These are phyloP conservation scores for Fraxinus anomala DNA, from an alignment of 257 asterid species.

Conservation along the genomic window DNA sequence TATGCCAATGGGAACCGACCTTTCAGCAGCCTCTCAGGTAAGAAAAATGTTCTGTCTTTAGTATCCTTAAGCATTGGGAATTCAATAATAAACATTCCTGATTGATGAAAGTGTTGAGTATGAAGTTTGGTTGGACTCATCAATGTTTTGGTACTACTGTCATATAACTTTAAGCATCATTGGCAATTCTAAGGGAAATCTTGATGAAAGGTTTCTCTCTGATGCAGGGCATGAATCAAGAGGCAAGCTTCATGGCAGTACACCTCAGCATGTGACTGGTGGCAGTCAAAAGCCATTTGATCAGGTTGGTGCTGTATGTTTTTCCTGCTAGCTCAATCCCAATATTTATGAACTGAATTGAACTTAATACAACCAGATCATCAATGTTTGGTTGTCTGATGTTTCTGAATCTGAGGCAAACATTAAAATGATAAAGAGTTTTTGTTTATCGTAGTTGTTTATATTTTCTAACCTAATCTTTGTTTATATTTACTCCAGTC, in stretches of 20 bases:
- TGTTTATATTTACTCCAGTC: constrained; percentile 40
- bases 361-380: background rate
- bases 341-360: constrained; percentile 5
- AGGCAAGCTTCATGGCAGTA: constrained; percentile 47
- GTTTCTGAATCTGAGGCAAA: constrained; percentile 12
- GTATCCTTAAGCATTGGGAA: constrained; percentile 1
- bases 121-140: constrained; percentile 22
- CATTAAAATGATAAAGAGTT: background rate
- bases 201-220: constrained; percentile 26
- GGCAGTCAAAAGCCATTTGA: constrained; percentile 37
- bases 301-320: constrained; percentile 42
- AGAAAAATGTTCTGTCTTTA: background rate
- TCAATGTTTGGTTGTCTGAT: constrained; percentile 9
- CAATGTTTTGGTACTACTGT: constrained; percentile 15
- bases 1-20: constrained; percentile 27
- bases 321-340: background rate
- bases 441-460: background rate
- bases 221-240: constrained; percentile 50
- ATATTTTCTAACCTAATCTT: background rate
- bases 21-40: constrained; percentile 26
- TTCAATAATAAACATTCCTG: background rate
- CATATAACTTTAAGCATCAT: too few relatives aligned
- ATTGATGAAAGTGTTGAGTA: constrained; percentile 11
- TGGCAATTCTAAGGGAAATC: constrained; percentile 11
- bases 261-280: constrained; percentile 33